Base-by-base conservation (phyloP, 1,284 basidiomycete genomes). In the Cryptococcus sp. region DNA sequence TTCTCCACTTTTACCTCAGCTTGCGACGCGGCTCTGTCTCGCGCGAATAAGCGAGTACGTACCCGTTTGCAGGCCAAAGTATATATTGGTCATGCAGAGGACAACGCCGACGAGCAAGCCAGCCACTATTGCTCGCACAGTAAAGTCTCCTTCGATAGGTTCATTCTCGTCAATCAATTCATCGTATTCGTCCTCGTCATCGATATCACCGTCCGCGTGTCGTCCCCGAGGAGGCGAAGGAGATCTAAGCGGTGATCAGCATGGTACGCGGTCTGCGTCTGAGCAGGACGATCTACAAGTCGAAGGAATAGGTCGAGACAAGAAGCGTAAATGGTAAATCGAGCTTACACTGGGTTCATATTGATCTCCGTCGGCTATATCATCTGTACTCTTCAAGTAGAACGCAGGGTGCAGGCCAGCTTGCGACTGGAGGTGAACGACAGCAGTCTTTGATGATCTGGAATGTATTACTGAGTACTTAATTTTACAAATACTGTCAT, bases 1-100 rank as follows among this genome's bases (percentile, higher is more conserved):
- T 45, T 45, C 42, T 10, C n/a, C 16, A 45, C 42, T 22, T 8
- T 53, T 11, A 13, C 40, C 1, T 19, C 39, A n/a, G 22, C 6
- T 16, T 23, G 19, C 30, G 55, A 39, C 16, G n/a, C 19, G 19
- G n/a, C n/a, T n/a, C n/a, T n/a, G n/a, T n/a, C n/a, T n/a, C n/a
- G n/a, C n/a, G n/a, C n/a, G n/a, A n/a, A n/a, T n/a, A n/a, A n/a
- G n/a, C 5, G 3, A 35, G 35, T 11, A 20, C 69, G 1, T 49
- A 77, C 75, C 75, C 1, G 75, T 75, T 49, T 80, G 78, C 2
- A 80, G 67, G 4, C 78, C 78, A 55, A 80, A 79, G 63, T 80
- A 79, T 45, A 79, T 72, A 60, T 80, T 80, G 22, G 78, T 79
- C 69, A 78, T 70, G 63, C 77, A 76, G 38, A 79, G 63, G 19